Percentiles rank a stretch among this genome's conserved stretches.
Evolutionary conservation across 2,329 filamentous ascomycete genomes (phyloP).

Genomic region (Apiospora hydei): DNA sequence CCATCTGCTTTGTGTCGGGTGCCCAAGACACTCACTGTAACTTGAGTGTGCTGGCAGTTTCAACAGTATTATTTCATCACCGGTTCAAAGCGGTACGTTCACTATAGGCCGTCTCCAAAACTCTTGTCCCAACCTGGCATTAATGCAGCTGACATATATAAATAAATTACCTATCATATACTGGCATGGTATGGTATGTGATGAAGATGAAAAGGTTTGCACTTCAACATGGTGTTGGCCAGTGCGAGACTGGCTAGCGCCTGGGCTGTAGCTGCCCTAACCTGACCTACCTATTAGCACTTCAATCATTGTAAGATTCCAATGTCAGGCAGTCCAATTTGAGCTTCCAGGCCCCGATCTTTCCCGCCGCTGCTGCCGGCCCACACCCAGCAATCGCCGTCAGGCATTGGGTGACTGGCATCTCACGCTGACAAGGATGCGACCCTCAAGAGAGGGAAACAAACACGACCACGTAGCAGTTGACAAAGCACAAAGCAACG

Average conservation of each 20-base stretch:
- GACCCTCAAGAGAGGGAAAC: conserved; percentile 26
- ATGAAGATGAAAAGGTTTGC: neutral
- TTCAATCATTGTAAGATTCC: too few species aligned
- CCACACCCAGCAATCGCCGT: conserved; percentile 20
- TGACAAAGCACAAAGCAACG: neutral
- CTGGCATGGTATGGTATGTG: neutral
- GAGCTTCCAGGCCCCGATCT: conserved; percentile 17
- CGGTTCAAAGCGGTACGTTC: neutral
- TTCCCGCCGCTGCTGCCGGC: conserved; percentile 22
- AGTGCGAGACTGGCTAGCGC: neutral
- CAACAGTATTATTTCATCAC: neutral
- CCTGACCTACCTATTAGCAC: too few species aligned
- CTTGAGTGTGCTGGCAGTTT: neutral
- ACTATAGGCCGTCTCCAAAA: neutral
- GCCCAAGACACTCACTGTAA: neutral
- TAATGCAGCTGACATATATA: neutral
- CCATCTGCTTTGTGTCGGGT: neutral
- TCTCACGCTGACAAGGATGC: conserved; percentile 5
- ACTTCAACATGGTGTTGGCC: neutral
- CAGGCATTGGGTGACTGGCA: conserved; percentile 13
- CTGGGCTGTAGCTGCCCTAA: neutral
- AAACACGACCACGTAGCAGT: conserved; percentile 29
- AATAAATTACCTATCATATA: neutral
- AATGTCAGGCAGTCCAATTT: conserved; percentile 21
- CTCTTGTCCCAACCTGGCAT: neutral